Conservation (phyloP, 1,284 basidiomycete species). For the Pholiota adiposa region DNA sequence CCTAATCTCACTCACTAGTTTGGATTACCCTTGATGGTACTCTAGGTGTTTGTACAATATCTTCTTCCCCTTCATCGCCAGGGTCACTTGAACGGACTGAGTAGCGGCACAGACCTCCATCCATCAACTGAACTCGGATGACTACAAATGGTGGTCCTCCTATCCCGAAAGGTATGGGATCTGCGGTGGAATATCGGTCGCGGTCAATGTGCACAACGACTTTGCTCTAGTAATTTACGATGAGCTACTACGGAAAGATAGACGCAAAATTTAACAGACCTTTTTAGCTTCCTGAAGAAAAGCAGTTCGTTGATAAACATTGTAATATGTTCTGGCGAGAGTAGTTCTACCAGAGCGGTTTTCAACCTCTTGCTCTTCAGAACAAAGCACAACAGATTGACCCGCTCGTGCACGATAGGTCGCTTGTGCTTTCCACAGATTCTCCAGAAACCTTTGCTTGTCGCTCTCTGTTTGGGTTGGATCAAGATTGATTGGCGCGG, state of each 20-base stretch:
- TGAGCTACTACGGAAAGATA: conserved; percentile 2
- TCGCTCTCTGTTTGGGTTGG: conserved; percentile 63
- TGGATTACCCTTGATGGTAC: conserved; percentile 75
- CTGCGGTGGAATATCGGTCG: conserved; percentile 61
- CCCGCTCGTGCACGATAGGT: conserved; percentile 70
- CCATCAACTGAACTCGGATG: conserved; percentile 78
- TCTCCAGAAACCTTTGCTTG: conserved; percentile 85
- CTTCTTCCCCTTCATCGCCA: conserved; percentile 74
- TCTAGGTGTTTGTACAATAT: conserved; percentile 80
- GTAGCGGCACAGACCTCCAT: conserved; percentile 80
- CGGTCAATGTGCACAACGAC: conserved; percentile 83
- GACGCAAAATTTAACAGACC: conserved; percentile 44
- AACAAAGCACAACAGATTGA: conserved; percentile 67
- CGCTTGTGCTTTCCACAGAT: conserved; percentile 85
- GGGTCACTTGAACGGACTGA: conserved; percentile 74
- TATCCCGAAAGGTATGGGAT: conserved; percentile 75
- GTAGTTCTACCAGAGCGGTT: conserved; percentile 61
- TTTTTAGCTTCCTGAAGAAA: conserved; percentile 79
- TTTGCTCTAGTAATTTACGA: conserved; percentile 66
- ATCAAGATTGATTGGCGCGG: conserved; percentile 64
- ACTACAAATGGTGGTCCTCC: conserved; percentile 72
- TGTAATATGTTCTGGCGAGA: conserved; percentile 80
- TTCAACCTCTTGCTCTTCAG: conserved; percentile 78
- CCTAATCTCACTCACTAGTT: conserved; percentile 62
- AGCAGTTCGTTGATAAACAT: conserved; percentile 79